A percentile compares a stretch with the other conserved stretches of the same genome.
Evolutionary conservation across 2,329 filamentous ascomycete species (phyloP).

Genomic region (Acephala macrosclerotiorum): DNA sequence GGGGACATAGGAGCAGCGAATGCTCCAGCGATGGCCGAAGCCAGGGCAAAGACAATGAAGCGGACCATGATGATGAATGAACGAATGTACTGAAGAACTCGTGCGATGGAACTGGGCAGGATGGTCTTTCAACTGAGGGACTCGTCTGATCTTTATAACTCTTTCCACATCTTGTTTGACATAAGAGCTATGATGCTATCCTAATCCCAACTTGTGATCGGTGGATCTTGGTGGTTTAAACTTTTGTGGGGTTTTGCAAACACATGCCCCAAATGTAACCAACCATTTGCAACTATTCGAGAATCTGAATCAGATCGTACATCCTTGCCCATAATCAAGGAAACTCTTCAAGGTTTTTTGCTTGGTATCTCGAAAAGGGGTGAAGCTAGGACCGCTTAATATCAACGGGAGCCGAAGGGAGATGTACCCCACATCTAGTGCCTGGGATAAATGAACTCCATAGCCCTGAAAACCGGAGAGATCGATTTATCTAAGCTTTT

Average conservation of each 20-base stretch:
- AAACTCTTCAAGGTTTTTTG: neutral
- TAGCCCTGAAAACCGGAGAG: neutral
- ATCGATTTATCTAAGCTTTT: neutral
- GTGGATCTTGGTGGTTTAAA: neutral
- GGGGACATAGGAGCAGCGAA: neutral
- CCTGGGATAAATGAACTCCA: neutral
- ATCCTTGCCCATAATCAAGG: neutral
- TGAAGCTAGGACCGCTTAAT: slow-evolving; percentile 3
- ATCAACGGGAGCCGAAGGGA: neutral
- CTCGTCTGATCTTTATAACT: neutral
- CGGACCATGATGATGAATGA: neutral
- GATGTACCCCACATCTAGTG: slow-evolving; percentile 6
- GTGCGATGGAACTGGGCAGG: neutral
- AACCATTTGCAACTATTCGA: neutral
- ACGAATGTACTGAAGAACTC: neutral
- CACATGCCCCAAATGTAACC: neutral
- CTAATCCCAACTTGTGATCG: neutral
- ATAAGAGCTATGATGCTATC: neutral
- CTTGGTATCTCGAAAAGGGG: neutral
- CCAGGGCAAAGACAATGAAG: neutral
- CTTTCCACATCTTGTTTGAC: neutral
- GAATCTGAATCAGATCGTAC: slow-evolving; percentile 5
- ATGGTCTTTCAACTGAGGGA: neutral
- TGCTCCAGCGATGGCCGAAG: neutral
- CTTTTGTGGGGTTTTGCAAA: neutral